Base-by-base conservation (phyloP, 31 red algal species). In the Endocladia muricata region DNA sequence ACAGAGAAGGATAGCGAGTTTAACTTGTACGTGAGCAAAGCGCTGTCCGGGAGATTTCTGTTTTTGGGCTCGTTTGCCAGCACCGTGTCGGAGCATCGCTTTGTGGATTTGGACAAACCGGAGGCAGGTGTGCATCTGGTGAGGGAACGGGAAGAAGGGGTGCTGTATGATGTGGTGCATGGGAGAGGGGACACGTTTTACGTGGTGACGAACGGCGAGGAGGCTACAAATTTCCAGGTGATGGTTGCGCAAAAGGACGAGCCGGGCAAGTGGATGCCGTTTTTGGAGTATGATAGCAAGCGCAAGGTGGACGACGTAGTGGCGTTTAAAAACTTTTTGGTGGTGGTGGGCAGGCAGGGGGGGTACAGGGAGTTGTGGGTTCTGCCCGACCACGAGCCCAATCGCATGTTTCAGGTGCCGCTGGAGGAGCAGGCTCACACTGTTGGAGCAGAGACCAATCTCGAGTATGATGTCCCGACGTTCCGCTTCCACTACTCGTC, bases 151-250 rank as follows among this genome's bases (percentile, higher is more conserved):
- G 23, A 70, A 2, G 4, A 63, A 41, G 73, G 44, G 7, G 78
- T 83, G 11, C 44, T 92, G 52, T 92, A 92, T 49, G 60, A 72
- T 43, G 52, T 92, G 3, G 68, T 48, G n/a, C 80, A 92, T 54
- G 79, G 65, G 3, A 66, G 36, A 2, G 56, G 63, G 35, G 62
- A 85, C 37, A 70, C n/a, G 7, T 71, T 93, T 5, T 82, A 82
- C 22, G 41, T 93, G 2, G 48, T 82, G 4, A 68, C 89, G 5
- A 93, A 93, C 41, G 28, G 31, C 1, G 82, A 83, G 41, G 89
- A 71, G 7, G 89, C 89, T 21, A 93, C 77, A 28, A 93, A 93
- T 63, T 93, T 93, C 37, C 86, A 87, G 67, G 33, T 93, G 17
- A 78, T 79, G 65, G 29, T 37, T 26, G 59, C 81, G 13, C 52